Evolutionary conservation across 805 yeast genomes (phyloP), one percentile per base, ranked within the genome.

Genomic region (Priceomyces castillae): DNA sequence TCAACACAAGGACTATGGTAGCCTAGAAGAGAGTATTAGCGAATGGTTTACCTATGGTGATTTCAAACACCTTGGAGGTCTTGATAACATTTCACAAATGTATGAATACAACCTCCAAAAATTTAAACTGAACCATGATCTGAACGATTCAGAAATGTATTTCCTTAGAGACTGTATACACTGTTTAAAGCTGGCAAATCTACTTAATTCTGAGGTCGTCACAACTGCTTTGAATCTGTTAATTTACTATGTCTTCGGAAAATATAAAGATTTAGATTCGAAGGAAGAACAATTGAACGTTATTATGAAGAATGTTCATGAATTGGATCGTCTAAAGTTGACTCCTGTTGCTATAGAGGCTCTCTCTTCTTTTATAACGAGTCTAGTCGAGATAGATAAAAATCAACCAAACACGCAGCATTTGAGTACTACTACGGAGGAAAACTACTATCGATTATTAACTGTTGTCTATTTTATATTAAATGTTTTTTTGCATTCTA

Each of bases 41-140:
- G 71, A 69, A 39, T 71, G 76, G 76, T 71, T 71, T 42, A 54
- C 61, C 2, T 51, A 48, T 33, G 50, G 58, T 36, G 75, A 71
- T 50, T 61, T 60, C 33, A 42, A 44, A 10, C 44, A 48, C 2
- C 17, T 61, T 9, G 61, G 62, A 2, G 57, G 31, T 10, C 15
- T 28, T n/a, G 15, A 28, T 12, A 12, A n/a, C 7, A 10, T 28
- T 28, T 10, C 31, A 11, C 5, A 28, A n/a, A 28, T 28, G 31
- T 28, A 28, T 28, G 31, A 28, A n/a, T 5, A n/a, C n/a, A 28
- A 30, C 14, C n/a, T 25, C 12, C 15, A 26, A 25, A 18, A 30
- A 11, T 23, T 7, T 25, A 15, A 4, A 23, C 12, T 6, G 18
- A 19, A 7, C 11, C 16, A 25, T 3, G 16, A 23, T 5, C 12